Evolutionary conservation across 768 basidiomycete genomes (phyloP), one percentile per base, ranked within the genome.

Genomic region (Kwoniella europaea): DNA sequence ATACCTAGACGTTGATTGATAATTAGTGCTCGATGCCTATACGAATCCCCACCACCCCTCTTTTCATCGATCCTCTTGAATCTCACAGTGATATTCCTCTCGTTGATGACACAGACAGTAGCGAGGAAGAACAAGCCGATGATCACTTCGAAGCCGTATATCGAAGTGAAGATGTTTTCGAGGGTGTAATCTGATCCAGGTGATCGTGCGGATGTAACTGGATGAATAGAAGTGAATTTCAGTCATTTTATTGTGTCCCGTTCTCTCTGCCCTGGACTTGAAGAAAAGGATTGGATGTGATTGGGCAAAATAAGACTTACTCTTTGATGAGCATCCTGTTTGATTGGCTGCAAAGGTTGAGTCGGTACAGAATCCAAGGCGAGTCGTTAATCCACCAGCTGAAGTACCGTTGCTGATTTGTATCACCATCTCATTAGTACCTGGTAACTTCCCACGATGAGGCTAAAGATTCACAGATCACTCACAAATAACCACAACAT

Each of bases 31-130:
- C 20, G 16, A 24, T 44, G 42, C 42, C 58, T 85, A 95, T 71
- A 94, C 93, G 77, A 96, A 96, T 72, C 92, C 91, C 87, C 85
- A 61, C 92, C 92, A 73, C 92, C 93, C 73, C 92, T 90, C 85
- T 95, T 96, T 67, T 88, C 88, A 75, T 95, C 93, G 73, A 96
- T 95, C 85, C 87, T 91, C 86, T 88, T 90, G 87, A 96, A 95
- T 44, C 93, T 90, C 76, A 91, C 91, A 67, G 88, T 86, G 84
- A 94, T 90, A 81, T 89, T 86, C 76, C 92, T 88, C 92, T 87
- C 89, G 80, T 91, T 92, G 79, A 97, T 93, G 54, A 95, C 88
- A 84, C 93, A 96, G 66, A 92, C 86, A 24, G 92, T 90, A 7
- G 92, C 89, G 59, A 96, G 85, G 80, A 94, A 88, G 71, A 95